Percentiles rank a stretch among this genome's conserved stretches.
Evolutionary conservation across 2,329 filamentous ascomycete genomes (phyloP).

Genomic region (Aspergillus unguis): DNA sequence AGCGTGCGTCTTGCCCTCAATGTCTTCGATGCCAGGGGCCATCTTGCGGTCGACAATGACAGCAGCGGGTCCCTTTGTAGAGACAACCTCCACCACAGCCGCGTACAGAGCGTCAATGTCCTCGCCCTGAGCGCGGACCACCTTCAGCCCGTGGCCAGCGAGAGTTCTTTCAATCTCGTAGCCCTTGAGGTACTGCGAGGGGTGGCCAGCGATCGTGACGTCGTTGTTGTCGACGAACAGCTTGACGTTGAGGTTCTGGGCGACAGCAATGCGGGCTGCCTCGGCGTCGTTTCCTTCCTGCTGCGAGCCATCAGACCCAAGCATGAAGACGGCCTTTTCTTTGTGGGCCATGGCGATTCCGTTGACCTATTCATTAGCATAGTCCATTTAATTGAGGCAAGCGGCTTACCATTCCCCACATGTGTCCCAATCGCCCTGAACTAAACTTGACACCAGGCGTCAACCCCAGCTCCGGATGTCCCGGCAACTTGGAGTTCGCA

Average conservation of each 20-base stretch:
- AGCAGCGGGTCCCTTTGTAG: conserved; percentile 33
- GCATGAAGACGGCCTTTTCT: conserved; percentile 35
- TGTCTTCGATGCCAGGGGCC: conserved; percentile 36
- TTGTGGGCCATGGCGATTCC: conserved; percentile 38
- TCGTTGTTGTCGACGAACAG: conserved; percentile 42
- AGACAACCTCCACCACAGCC: conserved; percentile 32
- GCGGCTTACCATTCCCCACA: conserved; percentile 26
- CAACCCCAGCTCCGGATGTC: conserved; percentile 40
- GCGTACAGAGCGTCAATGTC: conserved; percentile 36
- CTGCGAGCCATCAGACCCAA: conserved; percentile 42
- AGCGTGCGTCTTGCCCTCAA: conserved; percentile 35
- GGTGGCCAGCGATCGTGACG: conserved; percentile 42
- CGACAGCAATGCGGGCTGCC: conserved; percentile 38
- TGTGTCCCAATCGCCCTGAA: conserved; percentile 40
- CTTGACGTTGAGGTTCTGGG: conserved; percentile 38
- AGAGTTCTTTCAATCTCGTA: conserved; percentile 33
- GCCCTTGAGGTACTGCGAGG: conserved; percentile 39
- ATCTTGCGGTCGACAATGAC: conserved; percentile 33
- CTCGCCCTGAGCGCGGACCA: conserved; percentile 36
- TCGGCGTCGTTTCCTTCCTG: conserved; percentile 44
- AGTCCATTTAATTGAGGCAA: too few relatives aligned
- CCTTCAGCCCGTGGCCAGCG: conserved; percentile 37
- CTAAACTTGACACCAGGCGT: conserved; percentile 41
- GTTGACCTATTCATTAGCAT: conserved; percentile 28
- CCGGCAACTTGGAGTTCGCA: conserved; percentile 39